Evolutionary conservation across 805 yeast species (phyloP), one percentile per base, ranked within the genome.

Genomic region (Candida xyloterini): DNA sequence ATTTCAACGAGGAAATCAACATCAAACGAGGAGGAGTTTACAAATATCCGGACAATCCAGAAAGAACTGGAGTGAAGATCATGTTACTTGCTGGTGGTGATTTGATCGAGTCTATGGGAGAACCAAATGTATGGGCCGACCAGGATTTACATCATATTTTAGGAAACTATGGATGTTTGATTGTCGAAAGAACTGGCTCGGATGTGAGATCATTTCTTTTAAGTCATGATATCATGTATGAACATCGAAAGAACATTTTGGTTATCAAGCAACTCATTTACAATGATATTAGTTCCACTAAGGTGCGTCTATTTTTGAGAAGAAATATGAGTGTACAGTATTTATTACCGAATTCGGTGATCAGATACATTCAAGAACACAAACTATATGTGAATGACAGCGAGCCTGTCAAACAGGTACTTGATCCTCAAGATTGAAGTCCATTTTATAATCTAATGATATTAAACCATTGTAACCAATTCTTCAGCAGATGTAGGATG

Each of bases 401-500:
- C 9, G 98, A 91, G 62, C 97, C 98, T 1, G 98, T 91, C 35
- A 89, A 90, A 62, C 89, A 85, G 65, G 97, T 91, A 15, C 60
- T 71, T 65, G 68, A 68, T 48, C 51, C 54, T 20, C 46, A 54
- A 14, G 60, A 53, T 31, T 53, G 36, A 22, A 11, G 10, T 5
- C 5, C n/a, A 4, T 11, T 10, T 23, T 11, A 23, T 23, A 23
- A 23, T 10, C 10, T 10, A 23, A 5, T 7, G 25, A 15, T 15
- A 15, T 48, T 59, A 73, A 35, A 66, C 71, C 78, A 85, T 68
- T 15, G 99, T 93, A 27, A 93, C 99, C 35, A 93, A 67, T 69
- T 93, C 99, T 70, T 93, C 99, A 29, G 99, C 99, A 50, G 95
- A 79, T 2, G 99, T 93, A 48, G 99, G 99, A 63, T 93, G 99